Evolutionary conservation across 140 eudicot genomes (phyloP).

Genomic region (Oenanthe javanica): DNA sequence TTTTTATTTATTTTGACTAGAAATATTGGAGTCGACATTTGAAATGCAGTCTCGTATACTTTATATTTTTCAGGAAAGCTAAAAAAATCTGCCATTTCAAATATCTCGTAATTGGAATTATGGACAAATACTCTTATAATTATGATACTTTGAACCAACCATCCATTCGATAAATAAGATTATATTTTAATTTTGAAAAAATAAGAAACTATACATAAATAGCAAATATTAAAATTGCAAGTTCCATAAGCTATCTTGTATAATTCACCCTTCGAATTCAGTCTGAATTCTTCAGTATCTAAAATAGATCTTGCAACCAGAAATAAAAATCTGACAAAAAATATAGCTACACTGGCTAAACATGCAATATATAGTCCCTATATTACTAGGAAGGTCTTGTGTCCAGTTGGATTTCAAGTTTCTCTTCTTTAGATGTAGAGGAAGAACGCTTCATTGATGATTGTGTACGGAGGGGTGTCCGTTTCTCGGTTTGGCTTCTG

Average conservation of each 20-base stretch:
- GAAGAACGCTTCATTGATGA: constrained; percentile 17
- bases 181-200: too few relatives aligned
- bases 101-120: too few relatives aligned
- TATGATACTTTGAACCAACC: neutral
- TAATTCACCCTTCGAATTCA: neutral
- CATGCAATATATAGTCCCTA: neutral
- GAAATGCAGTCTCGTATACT: too few relatives aligned
- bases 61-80: too few relatives aligned
- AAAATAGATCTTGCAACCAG: neutral
- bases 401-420: constrained; percentile 4
- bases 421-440: constrained; percentile 4
- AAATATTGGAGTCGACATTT: too few relatives aligned
- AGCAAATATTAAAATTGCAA: neutral
- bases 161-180: too few relatives aligned
- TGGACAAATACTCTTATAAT: too few relatives aligned
- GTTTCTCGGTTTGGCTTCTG: constrained; percentile 24
- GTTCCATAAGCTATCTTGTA: neutral
- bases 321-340: neutral
- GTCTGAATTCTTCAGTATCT: neutral
- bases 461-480: constrained; percentile 23
- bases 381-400: neutral
- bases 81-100: too few relatives aligned
- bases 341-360: neutral
- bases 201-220: too few relatives aligned
- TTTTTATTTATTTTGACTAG: too few relatives aligned